A percentile compares a stretch with the other conserved stretches of the same genome.
Evolutionary conservation across 768 basidiomycete species (phyloP).

Genomic region (Gloeostereum incarnatum): DNA sequence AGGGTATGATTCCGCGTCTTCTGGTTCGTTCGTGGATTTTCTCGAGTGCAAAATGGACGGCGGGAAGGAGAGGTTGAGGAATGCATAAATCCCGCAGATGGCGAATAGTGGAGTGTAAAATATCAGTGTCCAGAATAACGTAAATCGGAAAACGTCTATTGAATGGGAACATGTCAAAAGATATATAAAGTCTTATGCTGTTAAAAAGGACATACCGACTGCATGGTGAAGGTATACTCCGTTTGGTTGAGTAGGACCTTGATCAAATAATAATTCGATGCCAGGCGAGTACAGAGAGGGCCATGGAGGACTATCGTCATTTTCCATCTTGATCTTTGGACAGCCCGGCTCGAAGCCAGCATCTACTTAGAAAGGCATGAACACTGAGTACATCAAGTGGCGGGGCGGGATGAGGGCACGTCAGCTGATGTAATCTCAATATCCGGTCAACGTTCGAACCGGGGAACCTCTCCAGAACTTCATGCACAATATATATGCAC

Average conservation of each 20-base stretch:
- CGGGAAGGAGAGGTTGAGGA: slow-evolving; percentile 42
- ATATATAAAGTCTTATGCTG: background rate
- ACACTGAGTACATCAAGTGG: too few relatives aligned
- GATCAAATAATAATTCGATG: slow-evolving; percentile 34
- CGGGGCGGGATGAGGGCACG: too few relatives aligned
- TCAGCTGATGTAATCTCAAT: too few relatives aligned
- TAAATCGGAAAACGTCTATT: slow-evolving; percentile 42
- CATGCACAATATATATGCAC: too few relatives aligned
- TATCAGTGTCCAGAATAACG: slow-evolving; percentile 41
- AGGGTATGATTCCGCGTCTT: background rate
- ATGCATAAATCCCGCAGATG: slow-evolving; percentile 38
- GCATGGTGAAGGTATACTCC: slow-evolving; percentile 33
- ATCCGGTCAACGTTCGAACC: too few relatives aligned
- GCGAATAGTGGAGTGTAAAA: slow-evolving; percentile 43
- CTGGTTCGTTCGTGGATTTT: slow-evolving; percentile 7
- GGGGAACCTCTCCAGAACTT: too few relatives aligned
- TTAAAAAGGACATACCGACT: slow-evolving; percentile 17
- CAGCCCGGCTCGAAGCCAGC: too few relatives aligned
- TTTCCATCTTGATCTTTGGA: too few relatives aligned
- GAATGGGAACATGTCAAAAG: background rate
- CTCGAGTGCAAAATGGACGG: slow-evolving; percentile 15
- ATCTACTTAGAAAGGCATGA: too few relatives aligned
- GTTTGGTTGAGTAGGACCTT: slow-evolving; percentile 26
- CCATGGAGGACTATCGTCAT: too few relatives aligned
- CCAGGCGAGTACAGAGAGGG: slow-evolving; percentile 43